Conservation (phyloP, 2,329 filamentous ascomycete genomes). For the Elsinoe ampelina region DNA sequence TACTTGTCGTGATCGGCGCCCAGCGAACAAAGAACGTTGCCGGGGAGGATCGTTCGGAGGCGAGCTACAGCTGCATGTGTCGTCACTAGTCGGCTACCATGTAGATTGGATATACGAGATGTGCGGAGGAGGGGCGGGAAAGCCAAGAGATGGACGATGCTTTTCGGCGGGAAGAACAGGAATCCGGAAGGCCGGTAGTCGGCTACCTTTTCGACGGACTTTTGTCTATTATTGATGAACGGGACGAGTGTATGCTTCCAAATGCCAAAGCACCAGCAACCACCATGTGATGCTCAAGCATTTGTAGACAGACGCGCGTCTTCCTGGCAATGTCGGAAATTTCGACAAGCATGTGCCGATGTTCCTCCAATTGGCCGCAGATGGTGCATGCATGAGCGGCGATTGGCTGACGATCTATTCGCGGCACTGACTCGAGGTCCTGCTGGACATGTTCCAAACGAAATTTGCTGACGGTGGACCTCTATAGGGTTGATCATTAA, state of each 20-base stretch:
- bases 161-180: background rate
- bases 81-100: background rate
- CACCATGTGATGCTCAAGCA: no score
- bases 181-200: background rate
- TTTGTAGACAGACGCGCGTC: no score
- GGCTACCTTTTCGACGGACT: no score
- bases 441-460: background rate
- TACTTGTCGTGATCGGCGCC: background rate
- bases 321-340: no score
- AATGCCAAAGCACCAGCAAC: no score
- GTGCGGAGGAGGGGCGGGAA: background rate
- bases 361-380: no score
- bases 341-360: background rate
- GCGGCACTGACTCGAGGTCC: background rate
- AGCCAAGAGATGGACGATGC: background rate
- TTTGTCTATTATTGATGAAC: no score
- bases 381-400: background rate
- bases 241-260: no score
- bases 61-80: background rate
- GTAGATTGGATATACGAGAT: slow-evolving; percentile 3
- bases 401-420: background rate
- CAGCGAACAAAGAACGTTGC: background rate
- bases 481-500: background rate
- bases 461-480: background rate
- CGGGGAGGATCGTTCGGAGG: background rate